Base-by-base conservation (phyloP, 2,329 filamentous ascomycete genomes). In the Leptosphaerulina australis region DNA sequence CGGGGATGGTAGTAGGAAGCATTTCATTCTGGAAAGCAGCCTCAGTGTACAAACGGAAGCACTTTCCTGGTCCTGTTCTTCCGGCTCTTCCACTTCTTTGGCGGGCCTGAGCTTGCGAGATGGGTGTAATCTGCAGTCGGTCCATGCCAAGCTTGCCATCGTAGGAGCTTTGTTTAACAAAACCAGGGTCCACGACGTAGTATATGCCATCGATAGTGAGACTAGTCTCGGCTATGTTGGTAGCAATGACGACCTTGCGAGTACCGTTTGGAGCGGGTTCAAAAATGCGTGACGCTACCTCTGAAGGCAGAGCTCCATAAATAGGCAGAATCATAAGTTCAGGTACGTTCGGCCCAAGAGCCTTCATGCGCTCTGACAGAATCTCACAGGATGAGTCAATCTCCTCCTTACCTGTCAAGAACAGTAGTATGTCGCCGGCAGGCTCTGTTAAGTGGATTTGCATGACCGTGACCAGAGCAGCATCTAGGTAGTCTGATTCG, bases 121-220 rank as follows among this genome's bases (percentile, higher is more conserved):
- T 96, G 0, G 95, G 95, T 0, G 92, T 97, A 4, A 99, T 90
- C 21, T 97, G 88, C 17, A 99, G 79, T 3, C 93, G 91, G 66
- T 99, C 94, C 93, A 99, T 99, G 45, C 94, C 94, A 2, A 97
- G 83, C 74, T 97, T 97, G 0, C 93, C 90, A 67, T 99, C 93
- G 69, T 97, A 99, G 1, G 90, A 92, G 61, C 94, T 97, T 69
- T 97, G 92, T 77, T 99, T 99, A 54, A 97, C 93, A 62, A 97
- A 99, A 1, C 94, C 94, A 2, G 94, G 92, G 65, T 99, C 94
- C 12, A 99, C 87, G 14, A 99, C 95, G 68, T 96, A 97, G 76
- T 93, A 97, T 59, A 99, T 96, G 38, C 93, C 89, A 69, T 99
- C 94, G 58, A 99, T 97, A 0, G 94, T 99, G 67, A 99, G 94